These are phyloP conservation scores for Dissophora globulifera DNA, from an alignment of 192 early-diverging fungal genomes.

Conservation along the genomic window DNA sequence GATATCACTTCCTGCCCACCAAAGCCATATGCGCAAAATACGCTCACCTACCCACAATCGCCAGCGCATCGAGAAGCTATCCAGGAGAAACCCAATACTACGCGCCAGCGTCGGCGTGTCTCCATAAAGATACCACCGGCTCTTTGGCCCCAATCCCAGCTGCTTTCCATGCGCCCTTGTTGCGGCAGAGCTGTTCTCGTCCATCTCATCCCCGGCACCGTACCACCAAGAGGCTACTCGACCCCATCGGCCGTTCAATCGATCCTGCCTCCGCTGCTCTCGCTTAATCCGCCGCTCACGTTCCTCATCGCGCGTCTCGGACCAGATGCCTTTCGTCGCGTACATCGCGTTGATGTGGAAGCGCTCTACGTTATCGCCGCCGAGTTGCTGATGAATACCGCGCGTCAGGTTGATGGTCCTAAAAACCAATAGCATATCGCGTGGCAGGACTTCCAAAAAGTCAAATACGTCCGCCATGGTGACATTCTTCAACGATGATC, in stretches of 20 bases:
- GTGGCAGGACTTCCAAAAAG: slow-evolving; percentile 62
- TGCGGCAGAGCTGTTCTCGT: slow-evolving; percentile 40
- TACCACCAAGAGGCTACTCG: slow-evolving; percentile 39
- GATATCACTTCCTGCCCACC: slow-evolving; percentile 54
- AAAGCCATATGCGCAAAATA: slow-evolving; percentile 41
- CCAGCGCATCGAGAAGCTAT: slow-evolving; percentile 48
- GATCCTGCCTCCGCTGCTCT: slow-evolving; percentile 26
- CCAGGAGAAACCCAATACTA: slow-evolving; percentile 47
- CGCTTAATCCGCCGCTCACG: slow-evolving; percentile 14
- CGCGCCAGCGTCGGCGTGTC: slow-evolving; percentile 50
- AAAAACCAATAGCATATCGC: slow-evolving; percentile 66
- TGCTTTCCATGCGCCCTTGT: slow-evolving; percentile 38
- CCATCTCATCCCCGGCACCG: slow-evolving; percentile 19
- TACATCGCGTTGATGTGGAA: slow-evolving; percentile 60
- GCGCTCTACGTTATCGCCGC: slow-evolving; percentile 58
- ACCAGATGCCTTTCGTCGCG: slow-evolving; percentile 59
- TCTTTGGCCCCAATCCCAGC: slow-evolving; percentile 44
- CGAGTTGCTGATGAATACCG: slow-evolving; percentile 61
- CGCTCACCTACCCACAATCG: slow-evolving; percentile 47
- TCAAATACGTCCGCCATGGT: slow-evolving; percentile 62
- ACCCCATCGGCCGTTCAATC: slow-evolving; percentile 33
- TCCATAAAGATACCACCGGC: slow-evolving; percentile 57
- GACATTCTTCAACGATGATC: slow-evolving; percentile 50
- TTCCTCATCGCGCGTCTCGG: slow-evolving; percentile 58
- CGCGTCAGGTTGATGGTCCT: slow-evolving; percentile 62